phyloP scores from a whole-genome alignment of 768 basidiomycete species.

The Trametes villosa region DNA sequence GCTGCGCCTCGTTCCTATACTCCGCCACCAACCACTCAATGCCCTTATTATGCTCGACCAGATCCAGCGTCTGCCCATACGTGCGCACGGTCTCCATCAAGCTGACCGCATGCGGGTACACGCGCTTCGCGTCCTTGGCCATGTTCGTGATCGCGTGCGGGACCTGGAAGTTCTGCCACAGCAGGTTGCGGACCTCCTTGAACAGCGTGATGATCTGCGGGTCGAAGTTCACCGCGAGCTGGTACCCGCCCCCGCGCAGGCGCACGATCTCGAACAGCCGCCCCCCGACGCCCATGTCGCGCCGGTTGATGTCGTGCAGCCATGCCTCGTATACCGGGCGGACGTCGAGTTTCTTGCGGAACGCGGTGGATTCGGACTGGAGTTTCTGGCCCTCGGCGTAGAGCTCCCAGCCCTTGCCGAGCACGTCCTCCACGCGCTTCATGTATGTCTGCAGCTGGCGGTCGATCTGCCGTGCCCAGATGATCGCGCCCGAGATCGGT shows the following conservation, averaged over 20 bases:
- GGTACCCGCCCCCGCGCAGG: conserved; percentile 72
- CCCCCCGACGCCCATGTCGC: conserved; percentile 91
- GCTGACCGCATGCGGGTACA: conserved; percentile 97
- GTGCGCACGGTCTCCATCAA: conserved; percentile 99
- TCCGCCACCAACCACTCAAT: conserved; percentile 96
- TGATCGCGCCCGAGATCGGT: conserved; percentile 97
- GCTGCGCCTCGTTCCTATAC: conserved; percentile 89
- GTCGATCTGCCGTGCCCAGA: conserved; percentile 99
- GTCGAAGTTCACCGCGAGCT: conserved; percentile 96
- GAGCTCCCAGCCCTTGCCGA: conserved; percentile 97
- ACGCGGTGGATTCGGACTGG: conserved; percentile 87
- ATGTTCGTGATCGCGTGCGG: conserved; percentile 94
- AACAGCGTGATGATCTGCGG: conserved; percentile 97
- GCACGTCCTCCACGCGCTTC: conserved; percentile 98
- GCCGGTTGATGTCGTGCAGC: conserved; percentile 92
- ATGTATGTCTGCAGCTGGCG: conserved; percentile 95
- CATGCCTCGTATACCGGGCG: conserved; percentile 94
- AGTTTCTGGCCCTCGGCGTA: conserved; percentile 99
- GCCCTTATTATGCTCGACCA: conserved; percentile 88
- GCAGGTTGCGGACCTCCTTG: conserved; percentile 95
- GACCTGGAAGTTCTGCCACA: conserved; percentile 96
- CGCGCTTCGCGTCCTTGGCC: conserved; percentile 98
- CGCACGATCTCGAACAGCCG: conserved; percentile 91
- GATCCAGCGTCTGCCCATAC: conserved; percentile 92
- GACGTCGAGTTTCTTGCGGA: conserved; percentile 96